Conservation (phyloP, 768 basidiomycete genomes). For the Tylopilus subfusipes region DNA sequence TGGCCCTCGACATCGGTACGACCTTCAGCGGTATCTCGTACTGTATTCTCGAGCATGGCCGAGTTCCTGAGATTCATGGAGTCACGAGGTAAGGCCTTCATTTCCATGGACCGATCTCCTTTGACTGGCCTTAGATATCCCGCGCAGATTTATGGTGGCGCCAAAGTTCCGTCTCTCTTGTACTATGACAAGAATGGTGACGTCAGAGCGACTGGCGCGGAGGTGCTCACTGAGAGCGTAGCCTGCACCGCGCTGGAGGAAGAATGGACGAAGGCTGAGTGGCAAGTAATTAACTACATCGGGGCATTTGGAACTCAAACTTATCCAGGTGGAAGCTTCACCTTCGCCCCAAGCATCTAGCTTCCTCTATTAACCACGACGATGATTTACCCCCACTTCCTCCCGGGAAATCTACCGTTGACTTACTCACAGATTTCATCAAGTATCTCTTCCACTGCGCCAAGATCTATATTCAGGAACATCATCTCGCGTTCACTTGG, state of each 20-base stretch:
- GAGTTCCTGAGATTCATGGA: slow-evolving; percentile 9
- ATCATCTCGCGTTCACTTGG: background rate
- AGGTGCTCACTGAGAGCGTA: background rate
- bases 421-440: background rate
- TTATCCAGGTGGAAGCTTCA: background rate
- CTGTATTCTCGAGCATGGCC: slow-evolving; percentile 12
- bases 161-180: background rate
- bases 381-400: background rate
- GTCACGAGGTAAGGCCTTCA: slow-evolving; percentile 5
- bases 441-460: background rate
- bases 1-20: slow-evolving; percentile 47
- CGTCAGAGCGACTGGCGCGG: background rate
- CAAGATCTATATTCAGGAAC: background rate
- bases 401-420: background rate
- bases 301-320: background rate
- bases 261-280: background rate
- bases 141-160: background rate
- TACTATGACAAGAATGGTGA: background rate
- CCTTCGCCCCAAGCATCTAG: background rate
- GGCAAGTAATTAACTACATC: background rate
- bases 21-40: slow-evolving; percentile 46
- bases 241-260: background rate
- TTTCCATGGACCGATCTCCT: background rate
- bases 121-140: slow-evolving; percentile 35
- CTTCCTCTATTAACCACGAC: background rate